Conservation (phyloP, 768 basidiomycete genomes). For the Trametes cinnabarina region DNA sequence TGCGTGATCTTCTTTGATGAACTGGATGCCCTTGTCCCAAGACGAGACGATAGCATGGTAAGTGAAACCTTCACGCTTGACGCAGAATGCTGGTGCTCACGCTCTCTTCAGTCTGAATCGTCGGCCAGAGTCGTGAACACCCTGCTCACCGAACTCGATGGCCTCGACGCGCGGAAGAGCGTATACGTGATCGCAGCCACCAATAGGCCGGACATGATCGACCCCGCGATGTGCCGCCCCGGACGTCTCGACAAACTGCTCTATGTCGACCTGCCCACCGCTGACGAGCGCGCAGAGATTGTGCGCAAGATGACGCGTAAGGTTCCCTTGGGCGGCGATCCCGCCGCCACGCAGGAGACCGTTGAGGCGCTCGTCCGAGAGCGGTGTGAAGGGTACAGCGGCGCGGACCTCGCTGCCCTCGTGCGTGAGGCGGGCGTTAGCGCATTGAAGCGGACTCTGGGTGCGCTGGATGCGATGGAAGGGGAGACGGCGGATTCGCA, state of each 20-base stretch:
- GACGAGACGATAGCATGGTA: conserved; percentile 87
- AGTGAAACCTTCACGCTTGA: conserved; percentile 24
- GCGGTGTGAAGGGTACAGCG: conserved; percentile 84
- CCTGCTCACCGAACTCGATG: conserved; percentile 90
- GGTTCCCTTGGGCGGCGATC: conserved; percentile 55
- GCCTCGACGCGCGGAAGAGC: conserved; percentile 78
- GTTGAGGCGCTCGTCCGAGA: conserved; percentile 53
- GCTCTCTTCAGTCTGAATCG: conserved; percentile 72
- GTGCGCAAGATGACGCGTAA: conserved; percentile 69
- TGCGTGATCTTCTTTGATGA: conserved; percentile 97
- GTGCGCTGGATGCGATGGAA: conserved; percentile 64
- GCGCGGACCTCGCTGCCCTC: conserved; percentile 85
- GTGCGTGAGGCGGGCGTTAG: conserved; percentile 87
- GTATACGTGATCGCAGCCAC: conserved; percentile 96
- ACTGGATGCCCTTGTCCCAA: conserved; percentile 86
- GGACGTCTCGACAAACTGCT: conserved; percentile 91
- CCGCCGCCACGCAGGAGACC: background rate
- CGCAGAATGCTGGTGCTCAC: background rate
- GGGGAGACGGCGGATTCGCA: conserved; percentile 23
- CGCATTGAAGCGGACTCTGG: conserved; percentile 70
- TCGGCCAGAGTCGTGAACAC: conserved; percentile 94
- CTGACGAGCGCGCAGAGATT: conserved; percentile 80
- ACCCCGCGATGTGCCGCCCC: conserved; percentile 97
- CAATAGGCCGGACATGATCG: conserved; percentile 95
- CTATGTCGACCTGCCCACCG: conserved; percentile 83